Evolutionary conservation across 2,329 filamentous ascomycete genomes (phyloP), one percentile per base, ranked within the genome.

Genomic region (Talaromyces funiculosus): DNA sequence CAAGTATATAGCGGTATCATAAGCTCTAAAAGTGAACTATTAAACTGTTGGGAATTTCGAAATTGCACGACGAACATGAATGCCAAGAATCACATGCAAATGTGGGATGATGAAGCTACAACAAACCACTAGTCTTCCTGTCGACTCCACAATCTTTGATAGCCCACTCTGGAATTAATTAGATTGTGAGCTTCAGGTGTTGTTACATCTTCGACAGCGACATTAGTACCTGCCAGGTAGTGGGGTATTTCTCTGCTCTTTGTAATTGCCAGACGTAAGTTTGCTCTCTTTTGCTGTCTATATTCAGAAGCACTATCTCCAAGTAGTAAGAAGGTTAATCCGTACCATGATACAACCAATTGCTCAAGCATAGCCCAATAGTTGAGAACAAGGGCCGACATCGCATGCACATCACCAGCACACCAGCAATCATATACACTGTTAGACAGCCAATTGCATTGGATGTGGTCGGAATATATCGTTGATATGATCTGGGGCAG

Each of bases 61-160:
- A n/a, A 10, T 54, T 9, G n/a, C 16, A 12, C n/a, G 16, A 40
- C 9, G 24, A 35, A 53, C 4, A 43, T 22, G 12, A 54, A 29
- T 24, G 57, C 57, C 57, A 60, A 60, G 57, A 10, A 60, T 60
- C 57, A 60, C 57, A 60, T 60, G 57, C 57, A 60, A 60, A 60
- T 33, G n/a, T 8, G 20, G 29, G 47, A 54, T 18, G 22, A n/a
- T 18, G 51, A 54, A 35, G 47, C 47, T 51, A 33, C 26, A 12
- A 29, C 6, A n/a, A 45, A 20, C 9, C 38, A 40, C 24, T 14
- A 56, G n/a, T 12, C 31, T 38, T 5, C 7, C 20, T 22, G 10
- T 38, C 12, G 35, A 42, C 37, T 55, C 35, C 35, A 40, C 26
- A 42, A 29, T 18, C 10, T 20, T 10, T 33, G n/a, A 51, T n/a